A percentile compares a stretch with the other conserved stretches of the same genome.
phyloP scores from a whole-genome alignment of 2,329 filamentous ascomycete species.

The Exserohilum turcica region DNA sequence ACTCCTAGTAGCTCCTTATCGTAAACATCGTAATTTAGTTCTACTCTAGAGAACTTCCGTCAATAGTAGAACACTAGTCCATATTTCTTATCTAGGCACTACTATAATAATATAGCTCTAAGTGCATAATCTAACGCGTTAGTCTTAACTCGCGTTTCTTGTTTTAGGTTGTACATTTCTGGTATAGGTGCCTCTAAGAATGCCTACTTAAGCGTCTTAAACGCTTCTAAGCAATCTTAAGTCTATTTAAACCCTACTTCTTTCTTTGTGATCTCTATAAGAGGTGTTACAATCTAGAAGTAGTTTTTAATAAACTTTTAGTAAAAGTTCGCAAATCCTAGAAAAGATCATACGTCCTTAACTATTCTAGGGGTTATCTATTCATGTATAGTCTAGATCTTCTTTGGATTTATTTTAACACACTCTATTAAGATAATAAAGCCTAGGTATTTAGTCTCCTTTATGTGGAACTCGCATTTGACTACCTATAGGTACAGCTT shows the following conservation, averaged over 20 bases:
- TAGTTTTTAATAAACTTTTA: constrained; percentile 1
- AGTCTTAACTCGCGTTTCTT: background rate
- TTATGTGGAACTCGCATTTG: constrained; percentile 41
- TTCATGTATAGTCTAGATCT: constrained; percentile 30
- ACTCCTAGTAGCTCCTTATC: constrained; percentile 13
- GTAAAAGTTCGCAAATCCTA: background rate
- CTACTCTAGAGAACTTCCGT: constrained; percentile 10
- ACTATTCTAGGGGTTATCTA: constrained; percentile 25
- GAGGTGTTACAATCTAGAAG: background rate
- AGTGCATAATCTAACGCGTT: constrained; percentile 1
- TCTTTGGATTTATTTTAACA: constrained; percentile 33
- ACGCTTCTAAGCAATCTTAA: background rate
- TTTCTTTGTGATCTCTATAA: background rate
- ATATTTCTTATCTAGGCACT: constrained; percentile 18
- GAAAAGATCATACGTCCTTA: constrained; percentile 16
- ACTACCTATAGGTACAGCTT: constrained; percentile 23
- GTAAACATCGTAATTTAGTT: constrained; percentile 20
- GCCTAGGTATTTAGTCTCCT: constrained; percentile 36
- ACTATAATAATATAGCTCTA: constrained; percentile 2
- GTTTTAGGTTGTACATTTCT: background rate
- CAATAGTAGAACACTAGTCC: constrained; percentile 29
- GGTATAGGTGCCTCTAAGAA: background rate
- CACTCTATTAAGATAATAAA: constrained; percentile 33
- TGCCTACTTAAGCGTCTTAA: background rate
- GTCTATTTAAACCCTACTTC: background rate